A percentile compares a stretch with the other conserved stretches of the same genome.
Evolutionary conservation across 306 rosid species (phyloP).

Genomic region (Datisca glomerata): DNA sequence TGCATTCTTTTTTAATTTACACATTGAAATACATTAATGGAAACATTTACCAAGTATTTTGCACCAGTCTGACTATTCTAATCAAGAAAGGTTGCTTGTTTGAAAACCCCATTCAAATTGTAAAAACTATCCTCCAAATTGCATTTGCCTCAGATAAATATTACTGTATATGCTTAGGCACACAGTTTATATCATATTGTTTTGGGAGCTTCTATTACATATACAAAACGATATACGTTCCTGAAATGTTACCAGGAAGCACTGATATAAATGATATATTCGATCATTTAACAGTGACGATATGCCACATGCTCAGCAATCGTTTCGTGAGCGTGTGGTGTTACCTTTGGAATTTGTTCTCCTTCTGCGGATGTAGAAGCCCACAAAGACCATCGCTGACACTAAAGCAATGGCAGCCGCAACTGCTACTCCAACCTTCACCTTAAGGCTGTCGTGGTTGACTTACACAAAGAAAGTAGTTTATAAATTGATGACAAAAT

Average conservation of each 20-base stretch:
- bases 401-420: slow-evolving; percentile 1
- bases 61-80: neutral
- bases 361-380: slow-evolving; percentile 15
- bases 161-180: too few relatives aligned
- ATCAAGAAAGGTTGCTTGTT: neutral
- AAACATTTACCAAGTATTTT: neutral
- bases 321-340: neutral
- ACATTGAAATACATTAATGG: neutral
- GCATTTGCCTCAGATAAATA: too few relatives aligned
- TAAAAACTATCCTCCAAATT: slow-evolving; percentile 3
- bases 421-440: slow-evolving; percentile 18
- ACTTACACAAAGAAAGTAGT: slow-evolving; percentile 7
- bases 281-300: too few relatives aligned
- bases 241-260: too few relatives aligned
- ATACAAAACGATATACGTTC: too few relatives aligned
- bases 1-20: neutral
- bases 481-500: neutral
- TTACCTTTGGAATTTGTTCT: slow-evolving; percentile 15
- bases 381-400: slow-evolving; percentile 13
- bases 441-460: slow-evolving; percentile 6
- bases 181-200: too few relatives aligned
- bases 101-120: neutral
- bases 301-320: neutral
- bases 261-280: neutral
- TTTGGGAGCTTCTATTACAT: too few relatives aligned